A percentile compares a stretch with the other conserved stretches of the same genome.
phyloP scores from a whole-genome alignment of 148 eudicot genomes.

The Spergularia marina region DNA sequence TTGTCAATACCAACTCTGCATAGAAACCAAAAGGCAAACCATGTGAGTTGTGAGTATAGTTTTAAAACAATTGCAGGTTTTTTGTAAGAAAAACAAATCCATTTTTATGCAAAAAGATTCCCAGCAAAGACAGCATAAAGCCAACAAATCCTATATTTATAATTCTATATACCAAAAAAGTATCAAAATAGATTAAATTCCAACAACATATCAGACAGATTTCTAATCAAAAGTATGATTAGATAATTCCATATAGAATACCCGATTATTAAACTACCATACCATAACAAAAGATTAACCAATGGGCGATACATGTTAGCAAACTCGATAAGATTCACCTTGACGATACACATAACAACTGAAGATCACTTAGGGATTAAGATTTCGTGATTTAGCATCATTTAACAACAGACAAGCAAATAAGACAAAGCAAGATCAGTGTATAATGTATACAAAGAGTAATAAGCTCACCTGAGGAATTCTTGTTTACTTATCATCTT shows the following conservation, averaged over 20 bases:
- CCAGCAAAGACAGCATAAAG: slow-evolving; percentile 26
- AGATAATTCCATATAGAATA: not conserved
- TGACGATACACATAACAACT: no score
- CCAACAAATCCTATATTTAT: slow-evolving; percentile 15
- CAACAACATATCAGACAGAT: slow-evolving; percentile 29
- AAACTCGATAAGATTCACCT: not conserved
- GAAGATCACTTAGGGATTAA: no score
- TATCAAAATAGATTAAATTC: slow-evolving; percentile 33
- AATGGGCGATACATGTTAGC: not conserved
- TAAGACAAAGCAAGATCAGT: no score
- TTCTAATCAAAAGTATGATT: slow-evolving; percentile 19
- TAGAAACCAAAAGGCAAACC: slow-evolving; percentile 22
- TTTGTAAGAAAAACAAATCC: slow-evolving; percentile 24
- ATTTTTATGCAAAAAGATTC: slow-evolving; percentile 30
- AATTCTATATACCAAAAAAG: not conserved
- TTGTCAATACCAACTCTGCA: slow-evolving; percentile 21
- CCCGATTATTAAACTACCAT: slow-evolving; percentile 3
- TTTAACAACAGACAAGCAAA: no score
- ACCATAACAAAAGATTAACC: not conserved
- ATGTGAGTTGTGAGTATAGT: slow-evolving; percentile 22
- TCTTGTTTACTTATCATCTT: not conserved
- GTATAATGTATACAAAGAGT: not conserved
- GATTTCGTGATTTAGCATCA: no score
- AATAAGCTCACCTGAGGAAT: slow-evolving; percentile 19
- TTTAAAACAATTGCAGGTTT: slow-evolving; percentile 24